phyloP scores from a whole-genome alignment of 1,139 yeast genomes.

The Candida freyschussii region DNA sequence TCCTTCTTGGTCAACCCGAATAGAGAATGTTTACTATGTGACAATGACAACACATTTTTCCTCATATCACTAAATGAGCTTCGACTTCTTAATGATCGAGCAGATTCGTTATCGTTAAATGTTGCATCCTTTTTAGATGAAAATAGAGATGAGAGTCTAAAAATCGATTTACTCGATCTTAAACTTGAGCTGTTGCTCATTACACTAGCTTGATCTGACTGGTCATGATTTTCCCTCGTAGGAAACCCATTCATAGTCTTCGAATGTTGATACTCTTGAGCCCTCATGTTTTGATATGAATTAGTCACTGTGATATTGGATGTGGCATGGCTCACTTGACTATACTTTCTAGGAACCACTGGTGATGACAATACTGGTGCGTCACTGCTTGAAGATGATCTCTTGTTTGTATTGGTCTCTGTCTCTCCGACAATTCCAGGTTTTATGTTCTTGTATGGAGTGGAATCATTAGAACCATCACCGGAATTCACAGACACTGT shows the following conservation, averaged over 20 bases:
- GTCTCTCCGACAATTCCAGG: conserved; percentile 25
- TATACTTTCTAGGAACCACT: conserved; percentile 5
- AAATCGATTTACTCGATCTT: conserved; percentile 23
- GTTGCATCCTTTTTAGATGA: conserved; percentile 14
- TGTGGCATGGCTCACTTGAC: conserved; percentile 6
- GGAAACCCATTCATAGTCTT: conserved; percentile 7
- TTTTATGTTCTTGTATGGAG: conserved; percentile 17
- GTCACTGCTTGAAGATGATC: conserved; percentile 1
- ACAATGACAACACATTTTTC: conserved; percentile 24
- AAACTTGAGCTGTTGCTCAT: conserved; percentile 17
- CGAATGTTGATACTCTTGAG: conserved; percentile 11
- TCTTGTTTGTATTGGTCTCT: not conserved
- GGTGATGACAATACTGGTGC: conserved; percentile 6
- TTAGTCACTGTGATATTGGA: conserved; percentile 6
- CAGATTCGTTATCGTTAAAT: conserved; percentile 20
- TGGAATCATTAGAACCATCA: conserved; percentile 20
- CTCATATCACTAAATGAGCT: conserved; percentile 25
- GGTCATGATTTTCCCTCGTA: conserved; percentile 5
- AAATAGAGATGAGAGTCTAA: conserved; percentile 24
- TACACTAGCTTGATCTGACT: conserved; percentile 19
- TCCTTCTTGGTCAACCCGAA: conserved; percentile 23
- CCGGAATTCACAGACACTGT: conserved; percentile 23
- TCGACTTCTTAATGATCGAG: conserved; percentile 22
- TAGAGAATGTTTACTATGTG: conserved; percentile 17
- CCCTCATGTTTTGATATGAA: conserved; percentile 12